These are phyloP conservation scores for Agrostemma githago DNA, from an alignment of 148 eudicot genomes.

Conservation along the genomic window DNA sequence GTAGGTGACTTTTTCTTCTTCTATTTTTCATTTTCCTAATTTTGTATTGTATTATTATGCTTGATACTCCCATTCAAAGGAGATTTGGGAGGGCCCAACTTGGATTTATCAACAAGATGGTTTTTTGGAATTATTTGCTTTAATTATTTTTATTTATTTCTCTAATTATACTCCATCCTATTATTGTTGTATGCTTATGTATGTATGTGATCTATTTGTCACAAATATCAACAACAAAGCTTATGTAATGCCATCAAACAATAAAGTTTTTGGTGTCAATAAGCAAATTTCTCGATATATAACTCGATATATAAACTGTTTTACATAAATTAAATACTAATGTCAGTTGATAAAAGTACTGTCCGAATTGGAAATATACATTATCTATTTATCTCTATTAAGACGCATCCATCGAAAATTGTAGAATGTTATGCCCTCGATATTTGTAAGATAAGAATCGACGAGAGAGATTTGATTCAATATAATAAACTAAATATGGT, in stretches of 20 bases:
- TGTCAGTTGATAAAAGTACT: no score
- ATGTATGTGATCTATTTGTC: conserved; percentile 10
- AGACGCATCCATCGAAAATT: no score
- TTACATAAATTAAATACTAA: no score
- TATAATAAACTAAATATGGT: conserved; percentile 13
- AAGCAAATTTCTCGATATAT: no score
- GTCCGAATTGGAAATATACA: no score
- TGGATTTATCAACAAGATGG: conserved; percentile 37
- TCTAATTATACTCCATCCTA: neutral
- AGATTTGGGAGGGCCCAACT: conserved; percentile 37
- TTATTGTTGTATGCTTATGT: conserved; percentile 11
- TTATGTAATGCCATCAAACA: no score
- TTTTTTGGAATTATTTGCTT: conserved; percentile 14
- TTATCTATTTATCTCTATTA: no score
- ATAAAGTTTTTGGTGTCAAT: no score
- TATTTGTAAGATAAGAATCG: conserved; percentile 29
- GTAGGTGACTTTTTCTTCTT: conserved; percentile 28
- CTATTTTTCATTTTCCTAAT: conserved; percentile 16
- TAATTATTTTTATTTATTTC: neutral
- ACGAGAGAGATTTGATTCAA: conserved; percentile 17
- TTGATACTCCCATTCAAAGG: conserved; percentile 39
- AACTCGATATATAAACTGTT: no score
- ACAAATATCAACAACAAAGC: conserved; percentile 15
- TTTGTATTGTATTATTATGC: conserved; percentile 26
- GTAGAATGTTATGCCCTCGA: neutral